These are phyloP conservation scores for Diaporthe eres DNA, from an alignment of 2,329 filamentous ascomycete species.

Conservation along the genomic window DNA sequence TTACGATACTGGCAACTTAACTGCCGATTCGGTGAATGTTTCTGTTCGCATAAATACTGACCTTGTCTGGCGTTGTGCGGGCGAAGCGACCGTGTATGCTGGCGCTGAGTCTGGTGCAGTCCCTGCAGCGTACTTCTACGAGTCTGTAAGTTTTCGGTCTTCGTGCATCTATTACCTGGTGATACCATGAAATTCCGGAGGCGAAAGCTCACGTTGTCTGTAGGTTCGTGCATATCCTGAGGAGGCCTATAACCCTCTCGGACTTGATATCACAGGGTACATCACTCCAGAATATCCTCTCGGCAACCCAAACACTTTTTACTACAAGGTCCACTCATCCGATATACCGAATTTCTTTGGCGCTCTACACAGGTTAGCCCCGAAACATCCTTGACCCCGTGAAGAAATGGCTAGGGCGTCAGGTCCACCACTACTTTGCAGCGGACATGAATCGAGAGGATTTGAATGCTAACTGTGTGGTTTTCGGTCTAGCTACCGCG, in stretches of 20 bases:
- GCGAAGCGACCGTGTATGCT: conserved; percentile 23
- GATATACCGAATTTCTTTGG: conserved; percentile 16
- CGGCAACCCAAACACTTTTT: neutral
- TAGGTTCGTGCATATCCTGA: conserved; percentile 21
- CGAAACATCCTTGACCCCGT: neutral
- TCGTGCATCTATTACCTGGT: neutral
- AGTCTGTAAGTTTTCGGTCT: neutral
- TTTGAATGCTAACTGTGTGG: neutral
- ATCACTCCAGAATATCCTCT: conserved; percentile 20
- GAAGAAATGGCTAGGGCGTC: neutral
- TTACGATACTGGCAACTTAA: conserved; percentile 1
- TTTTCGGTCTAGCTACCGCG: neutral
- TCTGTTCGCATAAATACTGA: conserved; percentile 16
- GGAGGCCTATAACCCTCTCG: neutral
- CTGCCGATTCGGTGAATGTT: conserved; percentile 12
- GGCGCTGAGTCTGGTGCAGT: conserved; percentile 17
- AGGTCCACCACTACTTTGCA: neutral
- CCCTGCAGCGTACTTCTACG: conserved; percentile 5
- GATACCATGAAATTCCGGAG: no score
- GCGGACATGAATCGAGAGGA: neutral
- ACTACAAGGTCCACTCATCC: conserved; percentile 17
- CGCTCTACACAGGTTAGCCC: conserved; percentile 4
- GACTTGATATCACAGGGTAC: conserved; percentile 2
- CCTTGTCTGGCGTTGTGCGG: conserved; percentile 14
- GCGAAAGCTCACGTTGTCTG: neutral